phyloP scores from a whole-genome alignment of 257 asterid species.

The Nicotiana tomentosiformis region DNA sequence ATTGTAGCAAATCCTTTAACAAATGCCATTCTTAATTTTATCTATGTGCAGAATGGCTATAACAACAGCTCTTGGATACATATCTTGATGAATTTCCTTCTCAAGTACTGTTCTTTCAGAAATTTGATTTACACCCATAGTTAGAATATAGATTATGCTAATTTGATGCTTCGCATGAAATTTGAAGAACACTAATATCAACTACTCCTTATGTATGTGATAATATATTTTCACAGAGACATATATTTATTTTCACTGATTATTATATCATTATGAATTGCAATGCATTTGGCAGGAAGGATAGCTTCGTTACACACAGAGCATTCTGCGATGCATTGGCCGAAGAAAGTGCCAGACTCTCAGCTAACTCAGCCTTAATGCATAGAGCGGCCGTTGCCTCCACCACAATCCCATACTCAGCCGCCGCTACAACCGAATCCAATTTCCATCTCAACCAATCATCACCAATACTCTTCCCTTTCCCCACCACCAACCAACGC shows the following conservation, averaged over 20 bases:
- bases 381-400: not conserved
- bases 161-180: not conserved
- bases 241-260: not conserved
- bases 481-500: conserved; percentile 17
- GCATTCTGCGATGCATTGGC: conserved; percentile 94
- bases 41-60: not conserved
- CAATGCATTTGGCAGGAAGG: conserved; percentile 48
- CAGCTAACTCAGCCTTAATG: conserved; percentile 46
- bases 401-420: conserved; percentile 23
- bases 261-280: no score
- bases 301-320: conserved; percentile 77
- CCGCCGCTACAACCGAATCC: conserved; percentile 10
- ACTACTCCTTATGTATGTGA: not conserved
- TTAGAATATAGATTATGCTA: no score
- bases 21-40: not conserved
- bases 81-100: not conserved
- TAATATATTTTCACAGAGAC: no score
- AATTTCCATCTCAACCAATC: conserved; percentile 27
- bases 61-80: no score
- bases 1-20: not conserved
- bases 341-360: conserved; percentile 77
- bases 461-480: conserved; percentile 28
- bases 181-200: not conserved
- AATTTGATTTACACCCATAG: no score
- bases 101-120: not conserved